Evolutionary conservation across 2,329 filamentous ascomycete species (phyloP).

Genomic region (Pezicula carpinea): DNA sequence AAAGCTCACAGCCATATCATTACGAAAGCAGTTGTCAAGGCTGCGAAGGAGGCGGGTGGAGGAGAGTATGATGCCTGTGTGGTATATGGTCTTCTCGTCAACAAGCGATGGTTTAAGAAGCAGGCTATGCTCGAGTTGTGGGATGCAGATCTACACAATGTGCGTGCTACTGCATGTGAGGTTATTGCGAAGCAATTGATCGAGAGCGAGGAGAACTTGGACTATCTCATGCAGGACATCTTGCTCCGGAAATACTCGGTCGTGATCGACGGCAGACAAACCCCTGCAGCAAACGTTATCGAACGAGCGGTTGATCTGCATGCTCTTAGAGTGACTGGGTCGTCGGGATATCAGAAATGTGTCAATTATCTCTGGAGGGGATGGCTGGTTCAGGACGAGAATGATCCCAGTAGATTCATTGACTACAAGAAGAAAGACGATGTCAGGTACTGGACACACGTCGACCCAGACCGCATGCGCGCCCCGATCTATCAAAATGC

Average conservation of each 20-base stretch:
- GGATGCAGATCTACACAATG: constrained; percentile 79
- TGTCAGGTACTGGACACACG: constrained; percentile 71
- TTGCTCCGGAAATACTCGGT: constrained; percentile 88
- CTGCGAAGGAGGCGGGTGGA: constrained; percentile 78
- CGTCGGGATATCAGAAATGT: constrained; percentile 88
- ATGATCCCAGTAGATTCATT: constrained; percentile 84
- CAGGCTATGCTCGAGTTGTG: constrained; percentile 81
- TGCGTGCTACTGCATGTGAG: constrained; percentile 80
- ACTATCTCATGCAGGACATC: constrained; percentile 74
- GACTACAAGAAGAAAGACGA: constrained; percentile 82
- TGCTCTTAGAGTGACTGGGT: constrained; percentile 81
- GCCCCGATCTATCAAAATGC: constrained; percentile 90
- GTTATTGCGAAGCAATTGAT: constrained; percentile 88
- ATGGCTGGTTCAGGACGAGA: constrained; percentile 94
- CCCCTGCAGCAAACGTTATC: constrained; percentile 77
- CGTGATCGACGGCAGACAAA: constrained; percentile 65
- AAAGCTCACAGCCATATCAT: constrained; percentile 81
- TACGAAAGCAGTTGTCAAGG: constrained; percentile 71
- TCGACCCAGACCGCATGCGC: constrained; percentile 92
- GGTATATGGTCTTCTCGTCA: constrained; percentile 34
- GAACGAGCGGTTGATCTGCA: constrained; percentile 93
- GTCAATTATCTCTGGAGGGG: constrained; percentile 90
- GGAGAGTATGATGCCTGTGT: constrained; percentile 72
- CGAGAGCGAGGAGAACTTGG: constrained; percentile 73
- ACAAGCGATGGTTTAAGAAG: constrained; percentile 67